A percentile compares a stretch with the other conserved stretches of the same genome.
phyloP scores from a whole-genome alignment of 2,329 filamentous ascomycete species.

The Cercospora citrullina region DNA sequence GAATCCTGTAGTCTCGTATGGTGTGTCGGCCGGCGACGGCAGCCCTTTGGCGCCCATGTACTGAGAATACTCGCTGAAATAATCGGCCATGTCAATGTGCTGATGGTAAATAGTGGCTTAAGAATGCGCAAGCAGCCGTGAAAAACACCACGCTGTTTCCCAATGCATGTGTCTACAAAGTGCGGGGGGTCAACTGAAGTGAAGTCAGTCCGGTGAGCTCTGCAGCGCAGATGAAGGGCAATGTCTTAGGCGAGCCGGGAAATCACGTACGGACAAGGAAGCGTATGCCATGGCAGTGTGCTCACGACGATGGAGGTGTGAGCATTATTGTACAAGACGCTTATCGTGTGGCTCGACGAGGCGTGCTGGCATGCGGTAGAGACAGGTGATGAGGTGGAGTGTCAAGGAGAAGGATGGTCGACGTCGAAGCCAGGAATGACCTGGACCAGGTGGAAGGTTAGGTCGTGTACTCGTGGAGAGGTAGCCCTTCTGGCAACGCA shows the following conservation, averaged over 20 bases:
- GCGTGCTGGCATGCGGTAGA: constrained; percentile 17
- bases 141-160: constrained; percentile 36
- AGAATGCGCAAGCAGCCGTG: constrained; percentile 1
- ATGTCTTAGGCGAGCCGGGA: neutral
- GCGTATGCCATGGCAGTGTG: constrained; percentile 8
- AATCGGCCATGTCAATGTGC: constrained; percentile 40
- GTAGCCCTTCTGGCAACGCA: constrained; percentile 4
- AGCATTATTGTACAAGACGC: constrained; percentile 8
- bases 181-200: constrained; percentile 12
- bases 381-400: constrained; percentile 17
- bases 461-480: constrained; percentile 9
- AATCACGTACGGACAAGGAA: constrained; percentile 12
- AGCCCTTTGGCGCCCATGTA: constrained; percentile 57
- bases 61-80: constrained; percentile 50
- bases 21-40: constrained; percentile 70
- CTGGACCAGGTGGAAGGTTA: constrained; percentile 16
- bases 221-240: neutral
- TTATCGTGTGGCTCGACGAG: constrained; percentile 3
- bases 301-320: neutral
- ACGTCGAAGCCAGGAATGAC: constrained; percentile 4
- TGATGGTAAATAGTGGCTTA: neutral
- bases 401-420: constrained; percentile 10
- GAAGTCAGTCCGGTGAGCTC: neutral
- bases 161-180: constrained; percentile 24
- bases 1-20: constrained; percentile 61